These are phyloP conservation scores for Nakataea oryzae DNA, from an alignment of 2,329 filamentous ascomycete genomes.

Conservation along the genomic window DNA sequence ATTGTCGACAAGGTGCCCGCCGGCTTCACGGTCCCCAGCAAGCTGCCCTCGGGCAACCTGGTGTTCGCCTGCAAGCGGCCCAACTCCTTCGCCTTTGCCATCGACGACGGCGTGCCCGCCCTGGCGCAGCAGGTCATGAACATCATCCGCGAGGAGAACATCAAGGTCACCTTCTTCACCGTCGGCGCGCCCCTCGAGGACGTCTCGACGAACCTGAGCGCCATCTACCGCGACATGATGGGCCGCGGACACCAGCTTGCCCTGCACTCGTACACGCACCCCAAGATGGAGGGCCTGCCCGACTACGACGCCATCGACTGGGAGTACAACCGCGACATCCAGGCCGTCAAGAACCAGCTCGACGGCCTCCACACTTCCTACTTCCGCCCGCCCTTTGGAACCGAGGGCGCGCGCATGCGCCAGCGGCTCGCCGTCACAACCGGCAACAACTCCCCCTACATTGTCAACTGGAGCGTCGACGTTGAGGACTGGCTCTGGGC, in stretches of 20 bases:
- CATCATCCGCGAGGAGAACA: constrained; percentile 48
- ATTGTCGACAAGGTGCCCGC: constrained; percentile 45
- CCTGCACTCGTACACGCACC: constrained; percentile 58
- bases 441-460: constrained; percentile 38
- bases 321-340: constrained; percentile 49
- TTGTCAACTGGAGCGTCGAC: constrained; percentile 61
- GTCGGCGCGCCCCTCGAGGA: constrained; percentile 54
- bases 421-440: constrained; percentile 47
- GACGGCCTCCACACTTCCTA: constrained; percentile 30
- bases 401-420: constrained; percentile 55
- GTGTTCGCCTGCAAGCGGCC: constrained; percentile 55
- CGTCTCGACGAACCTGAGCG: constrained; percentile 46
- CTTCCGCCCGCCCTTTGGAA: constrained; percentile 62
- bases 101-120: constrained; percentile 55
- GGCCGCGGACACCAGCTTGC: constrained; percentile 56
- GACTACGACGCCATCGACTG: constrained; percentile 45
- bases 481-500: constrained; percentile 65
- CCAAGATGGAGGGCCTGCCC: constrained; percentile 50
- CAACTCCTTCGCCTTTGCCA: constrained; percentile 62
- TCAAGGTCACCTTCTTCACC: constrained; percentile 63
- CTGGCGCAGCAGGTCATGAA: constrained; percentile 50
- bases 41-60: constrained; percentile 50
- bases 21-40: constrained; percentile 41
- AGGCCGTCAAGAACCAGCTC: constrained; percentile 30
- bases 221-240: constrained; percentile 54